Conservation (phyloP, 2,329 filamentous ascomycete genomes). For the Teratosphaeria gauchensis region DNA sequence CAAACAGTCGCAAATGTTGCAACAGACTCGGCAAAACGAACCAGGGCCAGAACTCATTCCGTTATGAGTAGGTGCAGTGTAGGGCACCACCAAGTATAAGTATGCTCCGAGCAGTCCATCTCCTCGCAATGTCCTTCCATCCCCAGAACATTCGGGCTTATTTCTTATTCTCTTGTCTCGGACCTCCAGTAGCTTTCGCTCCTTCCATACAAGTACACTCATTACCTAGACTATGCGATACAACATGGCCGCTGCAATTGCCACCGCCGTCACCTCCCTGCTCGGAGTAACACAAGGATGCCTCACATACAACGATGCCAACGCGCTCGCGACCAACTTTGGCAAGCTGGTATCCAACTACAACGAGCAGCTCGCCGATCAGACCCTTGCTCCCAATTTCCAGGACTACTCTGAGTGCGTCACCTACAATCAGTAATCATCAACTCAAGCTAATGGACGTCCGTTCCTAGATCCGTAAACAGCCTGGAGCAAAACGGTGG, state of each 20-base stretch:
- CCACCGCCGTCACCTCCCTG: background rate
- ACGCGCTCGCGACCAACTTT: slow-evolving; percentile 4
- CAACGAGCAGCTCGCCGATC: slow-evolving; percentile 3
- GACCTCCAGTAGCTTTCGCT: background rate
- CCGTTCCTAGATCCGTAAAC: slow-evolving; percentile 1
- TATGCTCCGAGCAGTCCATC: background rate
- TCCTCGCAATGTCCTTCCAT: background rate
- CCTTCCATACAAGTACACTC: background rate
- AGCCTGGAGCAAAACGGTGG: slow-evolving; percentile 8
- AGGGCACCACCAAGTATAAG: background rate
- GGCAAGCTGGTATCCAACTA: slow-evolving; percentile 6
- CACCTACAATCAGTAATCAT: background rate
- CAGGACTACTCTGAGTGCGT: slow-evolving; percentile 5
- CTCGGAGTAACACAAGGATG: background rate
- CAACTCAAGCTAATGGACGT: background rate
- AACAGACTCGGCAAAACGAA: background rate
- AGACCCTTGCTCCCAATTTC: slow-evolving; percentile 4
- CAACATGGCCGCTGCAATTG: background rate
- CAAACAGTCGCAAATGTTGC: background rate
- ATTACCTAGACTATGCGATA: background rate
- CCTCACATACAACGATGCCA: background rate
- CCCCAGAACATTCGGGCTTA: background rate
- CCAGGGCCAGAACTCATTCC: background rate
- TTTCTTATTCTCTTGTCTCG: background rate
- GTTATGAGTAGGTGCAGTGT: background rate